These are phyloP conservation scores for Orbilia blumenaviensis DNA, from an alignment of 2,329 filamentous ascomycete genomes.

Conservation along the genomic window DNA sequence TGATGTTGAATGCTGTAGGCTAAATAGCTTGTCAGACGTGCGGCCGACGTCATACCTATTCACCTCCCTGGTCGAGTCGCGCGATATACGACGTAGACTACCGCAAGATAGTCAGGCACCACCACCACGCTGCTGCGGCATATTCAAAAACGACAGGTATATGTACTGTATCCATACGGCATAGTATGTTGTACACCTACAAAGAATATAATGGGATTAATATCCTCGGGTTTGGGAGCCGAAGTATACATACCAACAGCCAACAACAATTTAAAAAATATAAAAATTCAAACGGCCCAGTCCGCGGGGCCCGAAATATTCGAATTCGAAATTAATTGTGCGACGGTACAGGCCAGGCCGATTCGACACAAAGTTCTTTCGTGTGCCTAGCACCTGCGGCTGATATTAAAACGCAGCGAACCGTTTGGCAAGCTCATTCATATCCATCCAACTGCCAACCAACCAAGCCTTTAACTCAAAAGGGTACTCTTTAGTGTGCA, in stretches of 20 bases:
- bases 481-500: no score
- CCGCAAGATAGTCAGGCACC: background rate
- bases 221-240: background rate
- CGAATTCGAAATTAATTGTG: no score
- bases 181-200: no score
- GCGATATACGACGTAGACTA: background rate
- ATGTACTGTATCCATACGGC: no score
- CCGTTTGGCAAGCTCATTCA: background rate
- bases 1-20: background rate
- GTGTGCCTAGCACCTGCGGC: background rate
- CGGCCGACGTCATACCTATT: background rate
- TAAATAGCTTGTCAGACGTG: conserved; percentile 7
- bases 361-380: background rate
- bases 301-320: background rate
- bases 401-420: background rate
- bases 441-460: no score
- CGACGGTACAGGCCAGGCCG: no score
- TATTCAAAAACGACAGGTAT: background rate
- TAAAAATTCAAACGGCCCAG: no score
- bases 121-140: background rate
- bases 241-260: background rate
- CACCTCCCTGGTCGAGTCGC: background rate
- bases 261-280: no score
- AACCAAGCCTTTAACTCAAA: no score
- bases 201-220: no score